phyloP scores from a whole-genome alignment of 768 basidiomycete species.

The Russula griseocarnosa region DNA sequence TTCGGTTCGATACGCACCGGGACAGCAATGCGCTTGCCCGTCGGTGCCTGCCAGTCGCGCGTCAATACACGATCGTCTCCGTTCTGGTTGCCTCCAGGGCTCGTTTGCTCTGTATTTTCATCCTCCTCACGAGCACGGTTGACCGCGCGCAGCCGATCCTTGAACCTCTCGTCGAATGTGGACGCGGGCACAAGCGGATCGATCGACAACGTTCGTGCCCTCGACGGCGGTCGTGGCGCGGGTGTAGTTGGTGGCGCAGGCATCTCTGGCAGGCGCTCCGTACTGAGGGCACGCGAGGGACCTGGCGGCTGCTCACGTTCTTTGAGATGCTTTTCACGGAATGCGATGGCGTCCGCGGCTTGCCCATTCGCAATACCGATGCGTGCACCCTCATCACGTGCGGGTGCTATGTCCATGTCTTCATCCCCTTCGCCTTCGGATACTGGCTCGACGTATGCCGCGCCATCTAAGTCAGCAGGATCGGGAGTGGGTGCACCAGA shows the following conservation, averaged over 20 bases:
- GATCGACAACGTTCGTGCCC: slow-evolving; percentile 51
- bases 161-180: slow-evolving; percentile 78
- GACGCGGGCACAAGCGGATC: slow-evolving; percentile 82
- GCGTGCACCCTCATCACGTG: slow-evolving; percentile 76
- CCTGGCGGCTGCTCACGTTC: slow-evolving; percentile 33
- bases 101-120: slow-evolving; percentile 30
- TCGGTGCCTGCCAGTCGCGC: slow-evolving; percentile 70
- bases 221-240: slow-evolving; percentile 22
- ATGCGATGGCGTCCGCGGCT: slow-evolving; percentile 81
- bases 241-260: slow-evolving; percentile 31
- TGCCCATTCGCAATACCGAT: slow-evolving; percentile 70
- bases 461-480: slow-evolving; percentile 35
- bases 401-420: slow-evolving; percentile 58
- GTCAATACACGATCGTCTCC: slow-evolving; percentile 54
- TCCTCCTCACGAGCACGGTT: slow-evolving; percentile 41
- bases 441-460: slow-evolving; percentile 76
- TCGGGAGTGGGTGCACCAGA: slow-evolving; percentile 45
- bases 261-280: slow-evolving; percentile 42
- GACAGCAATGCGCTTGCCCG: slow-evolving; percentile 86
- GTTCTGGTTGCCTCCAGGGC: slow-evolving; percentile 17
- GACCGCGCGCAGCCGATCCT: slow-evolving; percentile 55
- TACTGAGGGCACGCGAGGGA: slow-evolving; percentile 31
- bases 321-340: slow-evolving; percentile 76
- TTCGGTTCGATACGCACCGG: slow-evolving; percentile 98
- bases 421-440: slow-evolving; percentile 96